Percentiles rank a stretch among this genome's conserved stretches.
Conservation (phyloP, 768 basidiomycete species). For the Cyclocybe aegerita region DNA sequence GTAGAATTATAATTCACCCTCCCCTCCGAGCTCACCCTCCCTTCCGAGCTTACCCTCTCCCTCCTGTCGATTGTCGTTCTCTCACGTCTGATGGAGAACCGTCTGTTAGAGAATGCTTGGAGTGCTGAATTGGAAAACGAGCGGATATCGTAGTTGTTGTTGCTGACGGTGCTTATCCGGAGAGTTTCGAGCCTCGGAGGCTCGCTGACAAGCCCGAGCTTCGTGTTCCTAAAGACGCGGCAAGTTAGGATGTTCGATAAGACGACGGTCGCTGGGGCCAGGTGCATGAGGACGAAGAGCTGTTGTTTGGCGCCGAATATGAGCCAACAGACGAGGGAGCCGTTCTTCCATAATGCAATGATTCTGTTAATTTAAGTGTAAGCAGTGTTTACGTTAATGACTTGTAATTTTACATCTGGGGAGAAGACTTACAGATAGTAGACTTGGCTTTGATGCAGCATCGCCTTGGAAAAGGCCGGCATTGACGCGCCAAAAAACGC, state of each 20-base stretch:
- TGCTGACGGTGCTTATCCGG: too few species aligned
- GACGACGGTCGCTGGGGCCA: neutral
- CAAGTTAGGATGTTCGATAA: neutral
- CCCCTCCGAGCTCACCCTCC: too few species aligned
- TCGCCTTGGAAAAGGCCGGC: neutral
- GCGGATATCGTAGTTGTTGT: too few species aligned
- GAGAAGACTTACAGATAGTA: slow-evolving; percentile 10
- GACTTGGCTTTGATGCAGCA: slow-evolving; percentile 5
- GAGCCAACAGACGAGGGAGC: neutral
- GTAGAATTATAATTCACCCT: too few species aligned
- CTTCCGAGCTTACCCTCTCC: too few species aligned
- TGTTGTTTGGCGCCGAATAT: neutral
- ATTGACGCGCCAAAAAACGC: neutral
- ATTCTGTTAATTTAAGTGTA: too few species aligned
- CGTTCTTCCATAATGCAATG: too few species aligned
- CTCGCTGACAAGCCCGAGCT: neutral
- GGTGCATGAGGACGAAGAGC: neutral
- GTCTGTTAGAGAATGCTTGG: too few species aligned
- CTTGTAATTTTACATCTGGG: neutral
- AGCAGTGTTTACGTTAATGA: neutral
- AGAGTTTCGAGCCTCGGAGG: neutral
- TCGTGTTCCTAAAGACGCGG: neutral
- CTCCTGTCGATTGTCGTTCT: too few species aligned
- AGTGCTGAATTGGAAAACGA: too few species aligned
- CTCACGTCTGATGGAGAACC: too few species aligned